Evolutionary conservation across 192 early-diverging fungal genomes (phyloP).

Genomic region (Entomortierella chlamydospora): DNA sequence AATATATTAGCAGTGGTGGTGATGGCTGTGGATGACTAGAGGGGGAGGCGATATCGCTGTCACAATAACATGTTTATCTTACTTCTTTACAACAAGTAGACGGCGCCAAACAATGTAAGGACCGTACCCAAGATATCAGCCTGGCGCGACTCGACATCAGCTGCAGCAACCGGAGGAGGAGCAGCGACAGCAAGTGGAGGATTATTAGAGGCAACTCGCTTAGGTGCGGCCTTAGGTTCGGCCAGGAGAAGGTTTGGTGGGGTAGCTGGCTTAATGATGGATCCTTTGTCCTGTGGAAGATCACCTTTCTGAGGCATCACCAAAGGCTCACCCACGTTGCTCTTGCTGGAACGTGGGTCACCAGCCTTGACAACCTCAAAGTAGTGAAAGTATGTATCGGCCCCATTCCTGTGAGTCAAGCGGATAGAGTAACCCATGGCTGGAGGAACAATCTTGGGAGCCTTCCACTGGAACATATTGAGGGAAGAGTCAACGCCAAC

Average conservation of each 20-base stretch:
- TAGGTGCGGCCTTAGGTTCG: neutral
- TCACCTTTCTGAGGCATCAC: constrained; percentile 41
- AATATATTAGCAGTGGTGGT: too few relatives aligned
- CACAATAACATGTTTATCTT: too few relatives aligned
- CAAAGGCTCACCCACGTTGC: constrained; percentile 49
- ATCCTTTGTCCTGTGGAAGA: constrained; percentile 10
- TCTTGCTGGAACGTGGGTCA: constrained; percentile 26
- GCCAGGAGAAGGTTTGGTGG: constrained; percentile 38
- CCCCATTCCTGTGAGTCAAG: constrained; percentile 1
- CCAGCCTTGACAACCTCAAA: constrained; percentile 42
- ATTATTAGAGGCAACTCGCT: neutral
- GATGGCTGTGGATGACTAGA: too few relatives aligned
- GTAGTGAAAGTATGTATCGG: constrained; percentile 50
- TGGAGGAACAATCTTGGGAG: constrained; percentile 18
- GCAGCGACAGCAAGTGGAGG: neutral
- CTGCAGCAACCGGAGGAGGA: neutral
- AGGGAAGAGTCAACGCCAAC: constrained; percentile 6
- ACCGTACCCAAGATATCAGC: constrained; percentile 36
- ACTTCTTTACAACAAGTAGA: constrained; percentile 37
- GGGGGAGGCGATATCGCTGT: too few relatives aligned
- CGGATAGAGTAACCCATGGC: constrained; percentile 44
- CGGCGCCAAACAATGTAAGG: constrained; percentile 43
- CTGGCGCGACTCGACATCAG: neutral
- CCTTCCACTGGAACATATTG: constrained; percentile 30
- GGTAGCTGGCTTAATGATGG: constrained; percentile 21